Conservation (phyloP, 768 basidiomycete species). For the Mycena latifolia region DNA sequence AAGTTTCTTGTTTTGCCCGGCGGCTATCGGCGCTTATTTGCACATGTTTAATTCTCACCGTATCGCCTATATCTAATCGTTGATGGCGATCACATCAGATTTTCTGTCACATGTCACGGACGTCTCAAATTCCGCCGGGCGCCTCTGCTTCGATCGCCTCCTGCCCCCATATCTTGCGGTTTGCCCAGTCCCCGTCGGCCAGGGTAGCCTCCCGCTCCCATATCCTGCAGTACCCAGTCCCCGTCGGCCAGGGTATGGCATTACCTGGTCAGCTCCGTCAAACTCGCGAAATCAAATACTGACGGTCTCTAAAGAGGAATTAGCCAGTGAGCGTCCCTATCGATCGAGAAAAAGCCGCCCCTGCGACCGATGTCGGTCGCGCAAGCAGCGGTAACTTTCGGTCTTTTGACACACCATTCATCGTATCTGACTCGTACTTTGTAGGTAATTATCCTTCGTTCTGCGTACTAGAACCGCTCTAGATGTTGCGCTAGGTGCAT, state of each 20-base stretch:
- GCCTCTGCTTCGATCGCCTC: no score
- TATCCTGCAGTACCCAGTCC: no score
- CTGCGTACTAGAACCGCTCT: no score
- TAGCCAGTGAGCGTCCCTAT: conserved; percentile 19
- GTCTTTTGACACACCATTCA: neutral
- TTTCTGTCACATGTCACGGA: no score
- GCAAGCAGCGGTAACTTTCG: conserved; percentile 33
- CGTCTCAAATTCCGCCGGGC: no score
- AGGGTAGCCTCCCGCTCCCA: no score
- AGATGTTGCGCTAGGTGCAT: conserved; percentile 20
- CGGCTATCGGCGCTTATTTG: neutral
- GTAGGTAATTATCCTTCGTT: no score
- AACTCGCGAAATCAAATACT: no score
- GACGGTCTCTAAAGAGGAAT: neutral
- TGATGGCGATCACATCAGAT: no score
- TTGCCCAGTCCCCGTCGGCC: conserved; percentile 26
- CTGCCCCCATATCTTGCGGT: neutral
- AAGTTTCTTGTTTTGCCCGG: neutral
- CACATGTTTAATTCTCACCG: neutral
- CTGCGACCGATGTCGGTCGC: conserved; percentile 30
- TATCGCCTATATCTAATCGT: no score
- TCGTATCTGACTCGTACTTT: neutral
- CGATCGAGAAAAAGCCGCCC: conserved; percentile 27
- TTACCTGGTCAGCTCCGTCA: no score
- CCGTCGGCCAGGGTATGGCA: no score